phyloP scores from a whole-genome alignment of 768 basidiomycete species.

The Lactifluus rugatus region DNA sequence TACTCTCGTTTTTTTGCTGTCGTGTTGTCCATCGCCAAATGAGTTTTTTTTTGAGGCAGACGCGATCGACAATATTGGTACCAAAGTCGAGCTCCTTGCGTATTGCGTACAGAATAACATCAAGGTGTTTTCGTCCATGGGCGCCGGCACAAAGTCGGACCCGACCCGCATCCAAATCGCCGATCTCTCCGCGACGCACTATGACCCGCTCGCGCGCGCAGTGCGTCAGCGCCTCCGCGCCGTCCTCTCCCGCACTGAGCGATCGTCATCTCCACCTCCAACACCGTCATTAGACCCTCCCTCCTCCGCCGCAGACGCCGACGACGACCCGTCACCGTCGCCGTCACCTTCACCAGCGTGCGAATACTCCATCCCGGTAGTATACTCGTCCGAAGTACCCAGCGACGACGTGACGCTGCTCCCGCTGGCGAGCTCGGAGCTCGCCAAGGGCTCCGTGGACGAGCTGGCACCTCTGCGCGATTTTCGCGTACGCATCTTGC shows the following conservation, averaged over 20 bases:
- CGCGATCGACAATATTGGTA: conserved; percentile 67
- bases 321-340: neutral
- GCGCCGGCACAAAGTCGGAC: conserved; percentile 89
- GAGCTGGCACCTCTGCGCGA: conserved; percentile 88
- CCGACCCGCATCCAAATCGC: conserved; percentile 92
- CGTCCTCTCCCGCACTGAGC: conserved; percentile 29
- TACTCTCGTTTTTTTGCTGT: too few species aligned
- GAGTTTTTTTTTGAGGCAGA: too few species aligned
- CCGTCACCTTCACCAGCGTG: conserved; percentile 22
- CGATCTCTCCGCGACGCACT: conserved; percentile 85
- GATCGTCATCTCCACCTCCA: neutral
- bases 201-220: conserved; percentile 89
- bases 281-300: neutral
- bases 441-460: conserved; percentile 77
- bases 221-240: conserved; percentile 64
- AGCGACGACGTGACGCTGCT: conserved; percentile 80
- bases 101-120: conserved; percentile 75
- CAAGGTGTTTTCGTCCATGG: conserved; percentile 96
- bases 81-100: conserved; percentile 88
- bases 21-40: too few species aligned
- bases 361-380: conserved; percentile 66
- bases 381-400: conserved; percentile 93
- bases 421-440: conserved; percentile 87
- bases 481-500: conserved; percentile 87
- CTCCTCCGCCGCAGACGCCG: neutral